phyloP scores from a whole-genome alignment of 495 filamentous ascomycete genomes.

The Penicillium pancosmium region DNA sequence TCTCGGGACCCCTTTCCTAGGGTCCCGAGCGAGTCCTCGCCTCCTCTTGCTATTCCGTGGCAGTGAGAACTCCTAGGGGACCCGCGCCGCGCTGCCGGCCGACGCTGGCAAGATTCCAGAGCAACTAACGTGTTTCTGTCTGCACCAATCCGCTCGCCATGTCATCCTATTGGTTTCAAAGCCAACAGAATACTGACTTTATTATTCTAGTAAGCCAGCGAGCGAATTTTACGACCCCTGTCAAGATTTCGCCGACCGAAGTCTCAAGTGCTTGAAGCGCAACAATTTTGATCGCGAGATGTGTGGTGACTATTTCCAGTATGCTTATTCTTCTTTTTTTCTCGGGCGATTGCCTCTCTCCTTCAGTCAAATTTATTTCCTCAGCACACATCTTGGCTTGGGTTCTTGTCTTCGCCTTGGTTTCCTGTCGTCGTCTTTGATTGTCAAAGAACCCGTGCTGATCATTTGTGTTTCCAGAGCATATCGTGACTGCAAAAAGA shows the following conservation, averaged over 20 bases:
- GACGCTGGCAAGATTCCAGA: neutral
- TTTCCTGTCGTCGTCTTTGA: too few relatives aligned
- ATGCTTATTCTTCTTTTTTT: conserved; percentile 17
- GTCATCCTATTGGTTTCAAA: neutral
- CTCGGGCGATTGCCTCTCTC: neutral
- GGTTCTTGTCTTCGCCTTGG: neutral
- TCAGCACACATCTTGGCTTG: neutral
- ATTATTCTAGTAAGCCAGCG: conserved; percentile 64
- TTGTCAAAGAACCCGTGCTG: too few relatives aligned
- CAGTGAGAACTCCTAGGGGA: neutral
- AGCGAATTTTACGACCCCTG: conserved; percentile 94
- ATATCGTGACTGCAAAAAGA: conserved; percentile 91
- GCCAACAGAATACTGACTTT: conserved; percentile 16
- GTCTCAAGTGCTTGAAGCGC: conserved; percentile 81
- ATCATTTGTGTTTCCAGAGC: conserved; percentile 55
- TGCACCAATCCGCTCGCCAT: neutral
- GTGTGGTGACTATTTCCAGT: conserved; percentile 96
- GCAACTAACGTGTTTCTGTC: neutral
- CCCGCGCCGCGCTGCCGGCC: neutral
- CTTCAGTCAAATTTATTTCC: neutral
- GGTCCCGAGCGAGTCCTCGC: neutral
- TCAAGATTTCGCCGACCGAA: conserved; percentile 86
- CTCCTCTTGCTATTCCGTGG: neutral
- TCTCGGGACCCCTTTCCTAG: neutral
- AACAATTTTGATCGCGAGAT: conserved; percentile 84